Evolutionary conservation across 768 basidiomycete species (phyloP).

Genomic region (Pilatotrama ljubarskyi): DNA sequence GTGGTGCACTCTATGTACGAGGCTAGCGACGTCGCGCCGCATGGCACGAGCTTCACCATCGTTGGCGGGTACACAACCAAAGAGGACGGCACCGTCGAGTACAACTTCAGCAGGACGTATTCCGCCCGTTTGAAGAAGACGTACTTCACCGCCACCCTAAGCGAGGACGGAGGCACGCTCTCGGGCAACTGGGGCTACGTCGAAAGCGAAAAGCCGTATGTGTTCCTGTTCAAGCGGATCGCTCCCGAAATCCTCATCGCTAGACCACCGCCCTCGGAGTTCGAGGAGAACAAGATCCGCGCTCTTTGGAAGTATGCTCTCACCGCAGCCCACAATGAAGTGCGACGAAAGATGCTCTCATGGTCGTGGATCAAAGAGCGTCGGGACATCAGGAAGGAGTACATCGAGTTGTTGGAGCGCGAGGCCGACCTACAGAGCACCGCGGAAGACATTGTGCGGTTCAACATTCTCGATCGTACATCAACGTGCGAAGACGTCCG

Average conservation of each 20-base stretch:
- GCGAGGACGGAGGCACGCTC: conserved; percentile 22
- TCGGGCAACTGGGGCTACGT: conserved; percentile 32
- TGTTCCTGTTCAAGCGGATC: conserved; percentile 32
- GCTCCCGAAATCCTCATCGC: conserved; percentile 30
- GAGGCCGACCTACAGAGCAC: conserved; percentile 7
- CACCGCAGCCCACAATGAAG: conserved; percentile 23
- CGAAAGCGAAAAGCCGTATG: conserved; percentile 20
- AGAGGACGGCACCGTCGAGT: conserved; percentile 10
- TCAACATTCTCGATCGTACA: conserved; percentile 6
- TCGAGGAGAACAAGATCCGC: conserved; percentile 27
- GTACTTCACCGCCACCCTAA: conserved; percentile 27
- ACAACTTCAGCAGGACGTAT: conserved; percentile 26
- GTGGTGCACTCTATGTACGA: conserved; percentile 17
- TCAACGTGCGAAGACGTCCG: conserved; percentile 8
- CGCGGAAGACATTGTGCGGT: conserved; percentile 1
- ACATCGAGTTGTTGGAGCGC: conserved; percentile 33
- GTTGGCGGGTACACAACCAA: conserved; percentile 20
- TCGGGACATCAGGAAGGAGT: conserved; percentile 29
- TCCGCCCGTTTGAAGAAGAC: conserved; percentile 25
- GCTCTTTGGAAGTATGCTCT: conserved; percentile 38
- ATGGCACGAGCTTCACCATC: conserved; percentile 21
- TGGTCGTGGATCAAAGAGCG: conserved; percentile 36
- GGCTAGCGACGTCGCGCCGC: conserved; percentile 10
- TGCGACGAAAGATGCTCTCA: conserved; percentile 30
- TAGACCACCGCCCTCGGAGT: conserved; percentile 29